Conservation (phyloP, 2,329 filamentous ascomycete species). For the Dendrostoma leiphaemia region DNA sequence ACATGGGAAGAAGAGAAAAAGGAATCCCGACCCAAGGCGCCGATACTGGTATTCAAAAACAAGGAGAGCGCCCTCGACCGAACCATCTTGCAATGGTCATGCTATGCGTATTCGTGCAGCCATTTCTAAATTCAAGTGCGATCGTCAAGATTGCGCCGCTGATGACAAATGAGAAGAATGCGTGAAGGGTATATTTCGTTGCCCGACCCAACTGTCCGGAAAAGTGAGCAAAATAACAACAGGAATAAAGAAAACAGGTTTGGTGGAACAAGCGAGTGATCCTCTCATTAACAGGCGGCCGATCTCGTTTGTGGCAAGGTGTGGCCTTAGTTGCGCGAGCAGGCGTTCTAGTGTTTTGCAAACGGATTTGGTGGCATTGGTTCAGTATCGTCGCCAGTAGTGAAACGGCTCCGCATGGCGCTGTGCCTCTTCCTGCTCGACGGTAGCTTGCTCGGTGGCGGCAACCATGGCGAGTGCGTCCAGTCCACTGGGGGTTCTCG, state of each 20-base stretch:
- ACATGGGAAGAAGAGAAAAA: not conserved
- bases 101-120: conserved; percentile 19
- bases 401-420: conserved; percentile 43
- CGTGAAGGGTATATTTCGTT: conserved; percentile 17
- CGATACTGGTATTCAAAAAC: not conserved
- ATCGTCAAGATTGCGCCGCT: conserved; percentile 4
- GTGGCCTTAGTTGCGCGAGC: not conserved
- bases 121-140: conserved; percentile 5
- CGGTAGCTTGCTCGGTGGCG: conserved; percentile 27
- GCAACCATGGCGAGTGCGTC: conserved; percentile 55
- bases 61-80: not conserved
- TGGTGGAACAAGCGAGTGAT: too few relatives aligned
- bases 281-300: not conserved
- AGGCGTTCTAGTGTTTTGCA: not conserved
- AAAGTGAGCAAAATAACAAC: conserved; percentile 8
- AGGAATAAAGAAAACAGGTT: not conserved
- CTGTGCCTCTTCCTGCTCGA: not conserved
- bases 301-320: too few relatives aligned
- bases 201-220: conserved; percentile 14
- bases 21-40: conserved; percentile 1
- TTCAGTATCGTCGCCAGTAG: conserved; percentile 20
- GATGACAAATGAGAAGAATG: not conserved
- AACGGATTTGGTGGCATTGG: not conserved
- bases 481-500: conserved; percentile 49
- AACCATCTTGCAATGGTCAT: conserved; percentile 1